These are phyloP conservation scores for Sporisorium graminicola DNA, from an alignment of 1,284 basidiomycete species.

Conservation along the genomic window DNA sequence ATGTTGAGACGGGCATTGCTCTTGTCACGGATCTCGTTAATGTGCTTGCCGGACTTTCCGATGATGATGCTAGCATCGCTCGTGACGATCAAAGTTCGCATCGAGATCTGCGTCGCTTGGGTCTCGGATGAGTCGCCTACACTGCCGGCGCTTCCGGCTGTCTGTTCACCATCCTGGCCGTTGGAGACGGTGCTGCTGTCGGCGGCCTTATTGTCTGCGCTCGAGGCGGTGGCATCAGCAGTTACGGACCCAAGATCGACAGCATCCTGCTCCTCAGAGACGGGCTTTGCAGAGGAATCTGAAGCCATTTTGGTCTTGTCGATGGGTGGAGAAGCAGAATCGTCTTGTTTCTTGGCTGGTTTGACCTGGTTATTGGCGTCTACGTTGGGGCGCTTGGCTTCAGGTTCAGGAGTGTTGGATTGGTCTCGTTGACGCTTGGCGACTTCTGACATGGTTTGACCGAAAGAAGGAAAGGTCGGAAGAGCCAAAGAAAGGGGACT, in stretches of 20 bases:
- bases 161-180: conserved; percentile 38
- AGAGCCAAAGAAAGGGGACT: conserved; percentile 29
- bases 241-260: conserved; percentile 54
- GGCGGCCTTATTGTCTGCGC: conserved; percentile 40
- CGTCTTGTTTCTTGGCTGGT: conserved; percentile 8
- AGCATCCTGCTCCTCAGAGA: conserved; percentile 49
- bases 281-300: conserved; percentile 34
- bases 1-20: conserved; percentile 81
- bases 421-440: conserved; percentile 57
- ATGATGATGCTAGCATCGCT: conserved; percentile 99
- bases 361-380: conserved; percentile 28
- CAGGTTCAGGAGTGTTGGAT: conserved; percentile 49
- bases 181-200: conserved; percentile 34
- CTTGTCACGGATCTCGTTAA: conserved; percentile 98
- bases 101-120: conserved; percentile 61
- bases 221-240: conserved; percentile 38
- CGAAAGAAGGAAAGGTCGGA: conserved; percentile 9
- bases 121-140: conserved; percentile 48
- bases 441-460: conserved; percentile 56
- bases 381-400: conserved; percentile 54
- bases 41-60: conserved; percentile 93
- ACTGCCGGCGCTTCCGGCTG: conserved; percentile 31
- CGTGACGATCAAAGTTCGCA: conserved; percentile 85
- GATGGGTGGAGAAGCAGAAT: conserved; percentile 14
- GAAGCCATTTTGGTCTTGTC: conserved; percentile 31